phyloP scores from a whole-genome alignment of 2,329 filamentous ascomycete genomes.

The Fusarium sacchari region DNA sequence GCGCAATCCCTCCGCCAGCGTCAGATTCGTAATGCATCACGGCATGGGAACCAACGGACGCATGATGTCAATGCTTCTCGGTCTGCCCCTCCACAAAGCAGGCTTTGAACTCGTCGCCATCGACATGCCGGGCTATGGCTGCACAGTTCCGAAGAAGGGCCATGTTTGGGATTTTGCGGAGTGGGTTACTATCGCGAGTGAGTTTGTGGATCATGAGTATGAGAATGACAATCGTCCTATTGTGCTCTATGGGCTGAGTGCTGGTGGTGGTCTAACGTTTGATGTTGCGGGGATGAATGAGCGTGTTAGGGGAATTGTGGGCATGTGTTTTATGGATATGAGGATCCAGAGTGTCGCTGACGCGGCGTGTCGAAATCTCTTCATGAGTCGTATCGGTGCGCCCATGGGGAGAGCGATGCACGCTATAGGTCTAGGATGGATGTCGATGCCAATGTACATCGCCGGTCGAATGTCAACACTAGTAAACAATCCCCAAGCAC shows the following conservation, averaged over 20 bases:
- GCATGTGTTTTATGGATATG: slow-evolving; percentile 22
- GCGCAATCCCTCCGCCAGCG: background rate
- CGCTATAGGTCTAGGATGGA: background rate
- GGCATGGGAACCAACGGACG: slow-evolving; percentile 13
- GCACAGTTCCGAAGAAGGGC: background rate
- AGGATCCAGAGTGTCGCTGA: background rate
- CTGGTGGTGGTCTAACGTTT: background rate
- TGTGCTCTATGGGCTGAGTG: background rate
- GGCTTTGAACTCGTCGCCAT: slow-evolving; percentile 3
- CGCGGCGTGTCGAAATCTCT: background rate
- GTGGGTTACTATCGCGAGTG: background rate
- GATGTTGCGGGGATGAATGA: background rate
- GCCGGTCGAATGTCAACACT: background rate
- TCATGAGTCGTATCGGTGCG: background rate
- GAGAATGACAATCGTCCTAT: background rate
- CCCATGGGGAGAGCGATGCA: background rate
- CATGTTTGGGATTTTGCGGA: background rate
- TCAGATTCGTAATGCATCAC: slow-evolving; percentile 8
- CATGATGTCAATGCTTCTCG: slow-evolving; percentile 21
- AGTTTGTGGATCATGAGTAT: background rate
- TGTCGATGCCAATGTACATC: slow-evolving; percentile 7
- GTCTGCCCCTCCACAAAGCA: slow-evolving; percentile 5
- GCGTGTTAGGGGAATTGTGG: background rate
- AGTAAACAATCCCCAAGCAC: background rate
- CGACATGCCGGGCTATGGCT: slow-evolving; percentile 10